phyloP scores from a whole-genome alignment of 2,329 filamentous ascomycete genomes.

The Phaeosphaeriaceae sp. region DNA sequence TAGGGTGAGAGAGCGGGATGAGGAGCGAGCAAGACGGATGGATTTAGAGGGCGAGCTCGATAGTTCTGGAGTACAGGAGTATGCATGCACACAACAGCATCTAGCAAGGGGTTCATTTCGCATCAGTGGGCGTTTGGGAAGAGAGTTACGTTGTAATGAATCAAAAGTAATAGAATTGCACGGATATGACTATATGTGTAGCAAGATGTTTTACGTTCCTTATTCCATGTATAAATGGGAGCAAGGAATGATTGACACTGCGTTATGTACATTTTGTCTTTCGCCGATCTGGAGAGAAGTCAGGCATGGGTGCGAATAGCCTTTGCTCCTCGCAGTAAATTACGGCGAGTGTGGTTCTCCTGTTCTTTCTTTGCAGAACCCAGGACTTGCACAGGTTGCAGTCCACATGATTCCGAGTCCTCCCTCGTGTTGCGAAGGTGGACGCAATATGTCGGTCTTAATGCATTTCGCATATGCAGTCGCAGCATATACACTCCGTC shows the following conservation, averaged over 20 bases:
- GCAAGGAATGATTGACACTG: constrained; percentile 49
- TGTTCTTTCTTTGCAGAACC: neutral
- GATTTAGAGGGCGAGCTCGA: neutral
- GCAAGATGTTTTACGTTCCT: constrained; percentile 49
- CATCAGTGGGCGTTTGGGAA: neutral
- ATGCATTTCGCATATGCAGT: too few relatives aligned
- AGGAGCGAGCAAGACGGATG: too few relatives aligned
- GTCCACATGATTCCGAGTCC: neutral
- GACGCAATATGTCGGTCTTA: neutral
- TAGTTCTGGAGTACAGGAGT: neutral
- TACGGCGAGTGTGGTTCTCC: constrained; percentile 21
- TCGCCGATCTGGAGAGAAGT: constrained; percentile 46
- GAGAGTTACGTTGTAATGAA: neutral
- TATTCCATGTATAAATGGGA: constrained; percentile 29
- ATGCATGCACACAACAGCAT: neutral
- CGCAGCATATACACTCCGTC: too few relatives aligned
- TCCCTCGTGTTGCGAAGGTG: neutral
- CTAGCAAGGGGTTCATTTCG: too few relatives aligned
- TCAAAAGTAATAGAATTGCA: neutral
- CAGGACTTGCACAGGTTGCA: neutral
- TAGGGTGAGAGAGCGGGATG: neutral
- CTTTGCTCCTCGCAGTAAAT: constrained; percentile 36
- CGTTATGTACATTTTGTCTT: constrained; percentile 37
- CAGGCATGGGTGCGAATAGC: constrained; percentile 30
- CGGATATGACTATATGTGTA: constrained; percentile 24